Conservation (phyloP, 768 basidiomycete genomes). For the Serendipita sp. region DNA sequence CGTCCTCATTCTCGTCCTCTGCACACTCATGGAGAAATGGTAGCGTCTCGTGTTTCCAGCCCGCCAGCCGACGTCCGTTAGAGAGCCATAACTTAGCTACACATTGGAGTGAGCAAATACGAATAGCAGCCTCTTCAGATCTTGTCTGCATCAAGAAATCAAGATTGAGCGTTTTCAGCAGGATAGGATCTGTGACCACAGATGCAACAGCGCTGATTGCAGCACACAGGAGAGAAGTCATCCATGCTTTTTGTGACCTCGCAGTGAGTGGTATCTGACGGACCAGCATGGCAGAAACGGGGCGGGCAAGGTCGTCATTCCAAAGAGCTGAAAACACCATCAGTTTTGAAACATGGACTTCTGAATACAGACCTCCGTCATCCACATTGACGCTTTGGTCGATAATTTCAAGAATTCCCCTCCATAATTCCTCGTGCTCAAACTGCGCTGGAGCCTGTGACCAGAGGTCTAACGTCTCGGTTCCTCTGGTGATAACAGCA, state of each 20-base stretch:
- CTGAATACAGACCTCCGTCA: slow-evolving; percentile 48
- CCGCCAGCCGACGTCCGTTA: slow-evolving; percentile 58
- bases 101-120: slow-evolving; percentile 53
- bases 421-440: slow-evolving; percentile 41
- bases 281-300: slow-evolving; percentile 41
- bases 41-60: slow-evolving; percentile 47
- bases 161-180: slow-evolving; percentile 71
- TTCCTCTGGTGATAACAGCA: slow-evolving; percentile 50
- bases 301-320: slow-evolving; percentile 65
- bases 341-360: not conserved
- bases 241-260: slow-evolving; percentile 19
- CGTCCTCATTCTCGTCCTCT: slow-evolving; percentile 76
- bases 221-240: slow-evolving; percentile 19
- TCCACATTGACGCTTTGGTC: slow-evolving; percentile 59
- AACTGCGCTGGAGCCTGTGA: slow-evolving; percentile 17
- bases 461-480: slow-evolving; percentile 43
- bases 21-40: slow-evolving; percentile 77
- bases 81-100: slow-evolving; percentile 59
- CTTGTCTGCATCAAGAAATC: slow-evolving; percentile 79
- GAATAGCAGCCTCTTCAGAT: slow-evolving; percentile 55
- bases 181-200: slow-evolving; percentile 33
- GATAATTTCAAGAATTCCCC: slow-evolving; percentile 40
- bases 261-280: slow-evolving; percentile 34
- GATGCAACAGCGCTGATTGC: slow-evolving; percentile 43
- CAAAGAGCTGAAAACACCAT: slow-evolving; percentile 50